These are phyloP conservation scores for Drechslera avenae DNA, from an alignment of 2,329 filamentous ascomycete species.

Conservation along the genomic window DNA sequence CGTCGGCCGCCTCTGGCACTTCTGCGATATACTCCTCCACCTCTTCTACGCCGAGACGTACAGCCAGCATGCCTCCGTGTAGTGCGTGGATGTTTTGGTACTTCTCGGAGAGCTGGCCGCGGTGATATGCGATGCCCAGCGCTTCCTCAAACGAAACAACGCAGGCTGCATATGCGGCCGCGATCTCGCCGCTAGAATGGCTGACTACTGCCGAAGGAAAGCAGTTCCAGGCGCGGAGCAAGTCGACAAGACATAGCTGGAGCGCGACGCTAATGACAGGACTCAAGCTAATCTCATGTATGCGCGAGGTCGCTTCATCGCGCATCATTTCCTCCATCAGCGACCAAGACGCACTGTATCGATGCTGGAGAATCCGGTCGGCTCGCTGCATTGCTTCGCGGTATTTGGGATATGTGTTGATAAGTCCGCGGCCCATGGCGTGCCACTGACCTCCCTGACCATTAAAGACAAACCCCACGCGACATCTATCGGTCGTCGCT, in stretches of 20 bases:
- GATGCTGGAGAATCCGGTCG: background rate
- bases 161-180: constrained; percentile 33
- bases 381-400: too few species aligned
- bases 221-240: constrained; percentile 20
- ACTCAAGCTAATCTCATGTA: constrained; percentile 14
- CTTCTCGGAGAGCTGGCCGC: constrained; percentile 25
- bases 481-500: too few species aligned
- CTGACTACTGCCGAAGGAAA: constrained; percentile 15
- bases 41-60: constrained; percentile 14
- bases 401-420: too few species aligned
- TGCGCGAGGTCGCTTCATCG: background rate
- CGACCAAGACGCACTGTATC: constrained; percentile 4
- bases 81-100: background rate
- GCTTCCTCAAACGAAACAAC: constrained; percentile 15
- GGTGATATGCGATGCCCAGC: constrained; percentile 19
- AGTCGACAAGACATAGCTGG: constrained; percentile 20
- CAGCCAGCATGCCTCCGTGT: constrained; percentile 26
- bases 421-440: constrained; percentile 5
- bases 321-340: constrained; percentile 1
- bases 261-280: constrained; percentile 27
- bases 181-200: constrained; percentile 38
- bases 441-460: constrained; percentile 7
- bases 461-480: constrained; percentile 1
- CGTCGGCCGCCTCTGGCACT: constrained; percentile 1
- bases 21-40: constrained; percentile 4